Evolutionary conservation across 495 filamentous ascomycete genomes (phyloP), one percentile per base, ranked within the genome.

Genomic region (Penicillium herquei): DNA sequence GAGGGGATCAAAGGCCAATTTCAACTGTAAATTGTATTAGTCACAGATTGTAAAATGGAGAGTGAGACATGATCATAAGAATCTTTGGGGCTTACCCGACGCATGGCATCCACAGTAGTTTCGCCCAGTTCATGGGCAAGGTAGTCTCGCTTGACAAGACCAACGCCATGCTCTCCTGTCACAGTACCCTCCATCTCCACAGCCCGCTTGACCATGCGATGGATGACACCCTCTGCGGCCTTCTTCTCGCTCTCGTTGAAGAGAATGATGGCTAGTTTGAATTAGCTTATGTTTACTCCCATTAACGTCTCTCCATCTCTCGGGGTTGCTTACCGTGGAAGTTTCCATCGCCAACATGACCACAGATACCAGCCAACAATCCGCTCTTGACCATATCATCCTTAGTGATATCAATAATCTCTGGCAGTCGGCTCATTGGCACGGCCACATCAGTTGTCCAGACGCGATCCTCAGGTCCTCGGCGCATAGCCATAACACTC

Each of bases 381-480:
- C 79, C 81, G 51, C 78, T 82, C 58, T 75, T 67, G 32, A 68
- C 73, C 65, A 87, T 79, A 51, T 85, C 79, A 30, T 76, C 66
- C 56, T 87, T 84, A 3, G 83, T 85, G 32, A 76, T 75, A 52
- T 87, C 84, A 37, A 87, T 84, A 47, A 87, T 85, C 41, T 81
- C 74, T n/a, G 84, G 75, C 51, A 87, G 56, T 52, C 70, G 71
- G 58, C 78, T 82, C 62, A 87, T 86, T 6, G 84, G 84, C 0
- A 87, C 84, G 0, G 84, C 84, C 7, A 86, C 84, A 66, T 87
- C 84, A 3, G 84, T 86, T 9, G 84, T 84, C 81, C 84, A 84
- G 43, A 87, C 83, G 18, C 78, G 81, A 54, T 86, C 83, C 33
- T 75, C 71, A 2, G 81, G 77, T 47, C 75, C 67, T 56, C 73